A percentile compares a stretch with the other conserved stretches of the same genome.
Conservation (phyloP, 2,329 filamentous ascomycete species). For the Venturia nashicola region DNA sequence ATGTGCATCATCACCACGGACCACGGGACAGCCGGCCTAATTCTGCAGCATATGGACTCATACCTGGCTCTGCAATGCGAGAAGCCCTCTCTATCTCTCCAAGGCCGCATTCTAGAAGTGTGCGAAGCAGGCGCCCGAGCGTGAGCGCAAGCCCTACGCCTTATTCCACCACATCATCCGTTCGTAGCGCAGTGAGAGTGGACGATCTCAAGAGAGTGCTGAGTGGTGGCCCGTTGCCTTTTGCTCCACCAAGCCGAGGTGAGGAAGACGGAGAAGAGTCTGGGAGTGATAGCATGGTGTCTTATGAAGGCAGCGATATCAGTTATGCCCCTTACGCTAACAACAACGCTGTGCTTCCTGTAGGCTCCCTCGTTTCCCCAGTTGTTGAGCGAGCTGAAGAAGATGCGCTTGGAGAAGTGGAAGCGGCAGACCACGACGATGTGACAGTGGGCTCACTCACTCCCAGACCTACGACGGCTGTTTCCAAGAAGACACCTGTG, state of each 20-base stretch:
- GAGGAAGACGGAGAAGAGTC: conserved; percentile 7
- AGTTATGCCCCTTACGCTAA: conserved; percentile 3
- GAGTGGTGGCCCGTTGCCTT: conserved; percentile 13
- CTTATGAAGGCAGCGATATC: conserved; percentile 8
- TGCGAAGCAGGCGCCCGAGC: conserved; percentile 1
- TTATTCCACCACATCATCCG: conserved; percentile 22
- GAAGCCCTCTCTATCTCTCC: background rate
- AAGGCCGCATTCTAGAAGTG: conserved; percentile 1
- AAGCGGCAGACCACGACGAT: background rate
- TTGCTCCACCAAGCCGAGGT: background rate
- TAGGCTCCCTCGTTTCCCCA: background rate
- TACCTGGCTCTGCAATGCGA: conserved; percentile 4
- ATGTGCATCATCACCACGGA: background rate
- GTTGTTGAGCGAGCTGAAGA: background rate
- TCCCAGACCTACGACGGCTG: conserved; percentile 6
- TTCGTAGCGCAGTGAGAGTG: conserved; percentile 27
- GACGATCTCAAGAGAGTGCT: conserved; percentile 36
- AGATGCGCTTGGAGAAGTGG: background rate
- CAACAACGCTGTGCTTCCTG: background rate
- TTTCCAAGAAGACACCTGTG: background rate
- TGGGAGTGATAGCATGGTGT: conserved; percentile 10
- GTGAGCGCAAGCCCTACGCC: conserved; percentile 9
- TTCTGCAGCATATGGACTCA: conserved; percentile 1
- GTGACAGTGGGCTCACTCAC: conserved; percentile 9
- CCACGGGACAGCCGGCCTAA: background rate